Evolutionary conservation across 2,329 filamentous ascomycete species (phyloP), one percentile per base, ranked within the genome.

Genomic region (Alternaria sp.): DNA sequence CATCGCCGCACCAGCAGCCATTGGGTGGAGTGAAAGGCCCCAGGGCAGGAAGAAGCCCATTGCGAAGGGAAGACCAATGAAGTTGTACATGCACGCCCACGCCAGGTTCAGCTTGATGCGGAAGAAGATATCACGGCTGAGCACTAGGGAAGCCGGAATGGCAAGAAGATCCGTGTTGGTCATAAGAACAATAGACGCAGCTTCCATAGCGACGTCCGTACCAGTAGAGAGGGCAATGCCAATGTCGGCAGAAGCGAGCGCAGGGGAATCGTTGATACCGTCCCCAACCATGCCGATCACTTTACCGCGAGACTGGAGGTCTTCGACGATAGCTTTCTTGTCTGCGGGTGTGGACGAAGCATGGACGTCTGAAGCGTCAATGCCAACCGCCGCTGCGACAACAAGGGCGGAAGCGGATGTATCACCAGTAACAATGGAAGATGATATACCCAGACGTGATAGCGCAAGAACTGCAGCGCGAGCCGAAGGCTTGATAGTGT

Each of bases 211-310:
- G 1, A 99, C 94, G 76, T 98, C 95, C 0, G 95, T 98, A 58
- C 95, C 95, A 8, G 90, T 93, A 5, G 92, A 87, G 79, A 99
- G 92, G 59, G 94, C 94, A 68, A 99, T 97, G 65, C 95, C 95
- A 28, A 98, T 89, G 69, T 97, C 90, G 11, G 95, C 94, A 0
- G 93, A 97, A 0, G 93, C 95, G 11, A 99, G 87, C 0, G 95
- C 95, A 0, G 95, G 95, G 0, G 93, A 97, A 82, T 99, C 95
- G 80, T 99, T 99, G 85, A 99, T 97, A 43, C 95, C 95, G 78
- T 99, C 95, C 54, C 95, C 76, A 14, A 98, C 94, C 95, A 99
- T 99, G 68, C 92, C 95, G 27, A 98, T 92, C 51, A 91, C 84
- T 70, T 93, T 87, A 62, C 93, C 93, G 38, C 74, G 73, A 0